These are phyloP conservation scores for Penicillium nordicum DNA, from an alignment of 2,329 filamentous ascomycete genomes.

Conservation along the genomic window DNA sequence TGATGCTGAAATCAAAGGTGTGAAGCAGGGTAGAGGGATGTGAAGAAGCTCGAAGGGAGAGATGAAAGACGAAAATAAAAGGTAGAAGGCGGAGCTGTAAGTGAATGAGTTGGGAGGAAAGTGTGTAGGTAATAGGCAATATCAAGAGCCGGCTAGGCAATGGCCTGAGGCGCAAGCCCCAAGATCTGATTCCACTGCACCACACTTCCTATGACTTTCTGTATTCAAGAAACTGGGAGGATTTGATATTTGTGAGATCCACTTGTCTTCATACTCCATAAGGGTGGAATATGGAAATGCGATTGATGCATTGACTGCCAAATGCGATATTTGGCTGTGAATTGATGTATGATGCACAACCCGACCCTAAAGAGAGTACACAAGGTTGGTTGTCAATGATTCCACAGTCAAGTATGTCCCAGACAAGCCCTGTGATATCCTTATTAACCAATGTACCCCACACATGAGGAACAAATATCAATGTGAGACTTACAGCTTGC, in stretches of 20 bases:
- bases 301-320: background rate
- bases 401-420: background rate
- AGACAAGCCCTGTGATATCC: background rate
- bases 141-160: background rate
- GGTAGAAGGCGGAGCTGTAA: background rate
- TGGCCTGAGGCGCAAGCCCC: background rate
- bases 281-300: background rate
- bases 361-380: background rate
- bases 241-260: background rate
- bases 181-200: background rate
- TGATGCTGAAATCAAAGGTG: background rate
- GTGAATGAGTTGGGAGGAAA: background rate
- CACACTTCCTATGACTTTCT: background rate
- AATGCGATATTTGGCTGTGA: background rate
- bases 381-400: background rate
- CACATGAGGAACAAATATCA: background rate
- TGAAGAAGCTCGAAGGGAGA: background rate
- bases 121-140: background rate
- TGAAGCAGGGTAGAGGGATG: background rate
- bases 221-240: background rate
- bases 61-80: background rate
- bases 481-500: slow-evolving; percentile 2
- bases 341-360: background rate
- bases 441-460: background rate
- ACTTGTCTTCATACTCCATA: slow-evolving; percentile 1